Conservation (phyloP, 345 rosid genomes). For the Moringa oleifera region DNA sequence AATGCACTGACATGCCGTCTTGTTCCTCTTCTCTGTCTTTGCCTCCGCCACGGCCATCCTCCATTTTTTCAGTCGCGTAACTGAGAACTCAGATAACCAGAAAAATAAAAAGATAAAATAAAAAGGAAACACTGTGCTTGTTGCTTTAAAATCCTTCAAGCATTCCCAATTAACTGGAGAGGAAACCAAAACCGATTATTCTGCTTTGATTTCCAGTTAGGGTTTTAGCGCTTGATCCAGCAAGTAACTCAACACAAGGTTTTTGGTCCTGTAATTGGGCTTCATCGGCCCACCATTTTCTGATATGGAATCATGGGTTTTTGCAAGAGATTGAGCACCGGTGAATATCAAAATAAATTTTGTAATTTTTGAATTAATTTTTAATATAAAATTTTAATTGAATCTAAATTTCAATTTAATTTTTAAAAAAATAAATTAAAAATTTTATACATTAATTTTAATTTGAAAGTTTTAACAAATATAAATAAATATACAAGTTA, state of each 20-base stretch:
- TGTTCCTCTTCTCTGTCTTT: slow-evolving; percentile 63
- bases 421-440: no score
- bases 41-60: slow-evolving; percentile 26
- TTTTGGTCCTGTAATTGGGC: neutral
- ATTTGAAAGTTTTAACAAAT: no score
- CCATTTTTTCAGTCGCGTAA: slow-evolving; percentile 26
- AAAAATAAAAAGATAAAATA: neutral
- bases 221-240: slow-evolving; percentile 13
- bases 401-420: no score
- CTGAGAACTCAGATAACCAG: neutral
- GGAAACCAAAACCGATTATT: no score
- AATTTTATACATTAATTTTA: no score
- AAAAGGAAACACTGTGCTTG: neutral
- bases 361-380: no score
- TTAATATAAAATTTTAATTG: no score
- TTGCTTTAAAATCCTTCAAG: neutral
- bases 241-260: neutral
- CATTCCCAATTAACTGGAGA: neutral
- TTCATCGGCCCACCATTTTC: no score
- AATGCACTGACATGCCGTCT: slow-evolving; percentile 91
- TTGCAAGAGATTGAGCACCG: no score
- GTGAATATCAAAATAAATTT: no score
- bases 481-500: no score
- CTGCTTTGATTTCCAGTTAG: neutral
- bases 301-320: no score